Evolutionary conservation across 805 yeast genomes (phyloP).

Genomic region (Debaryomyces hansenii): DNA sequence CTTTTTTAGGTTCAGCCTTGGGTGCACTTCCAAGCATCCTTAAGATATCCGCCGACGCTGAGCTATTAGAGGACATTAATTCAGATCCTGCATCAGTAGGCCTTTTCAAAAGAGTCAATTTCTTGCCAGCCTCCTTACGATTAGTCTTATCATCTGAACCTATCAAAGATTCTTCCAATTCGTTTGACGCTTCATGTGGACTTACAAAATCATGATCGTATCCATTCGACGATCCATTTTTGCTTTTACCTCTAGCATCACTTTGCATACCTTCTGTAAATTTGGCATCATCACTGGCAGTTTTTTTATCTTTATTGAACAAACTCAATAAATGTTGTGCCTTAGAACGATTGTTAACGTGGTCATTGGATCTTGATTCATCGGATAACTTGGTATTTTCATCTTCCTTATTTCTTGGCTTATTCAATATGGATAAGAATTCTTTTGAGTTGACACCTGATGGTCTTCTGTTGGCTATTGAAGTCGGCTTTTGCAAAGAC

Average conservation of each 20-base stretch:
- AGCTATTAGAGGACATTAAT: not conserved
- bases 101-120: conserved; percentile 29
- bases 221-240: not conserved
- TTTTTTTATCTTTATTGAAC: conserved; percentile 17
- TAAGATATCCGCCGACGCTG: conserved; percentile 4
- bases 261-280: not conserved
- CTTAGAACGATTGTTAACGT: conserved; percentile 26
- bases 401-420: conserved; percentile 11
- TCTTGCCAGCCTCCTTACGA: conserved; percentile 18
- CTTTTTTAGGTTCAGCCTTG: not conserved
- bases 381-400: conserved; percentile 3
- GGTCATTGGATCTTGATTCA: conserved; percentile 10
- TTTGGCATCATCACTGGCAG: not conserved
- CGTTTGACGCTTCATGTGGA: conserved; percentile 24
- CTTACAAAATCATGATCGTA: not conserved
- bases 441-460: conserved; percentile 40
- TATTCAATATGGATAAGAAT: conserved; percentile 43
- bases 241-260: not conserved
- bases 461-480: conserved; percentile 30
- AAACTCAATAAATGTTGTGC: conserved; percentile 31
- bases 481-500: conserved; percentile 36
- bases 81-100: conserved; percentile 4
- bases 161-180: conserved; percentile 19
- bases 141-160: conserved; percentile 4
- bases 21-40: not conserved